phyloP scores from a whole-genome alignment of 495 filamentous ascomycete species.

The Staphylotrichum tortipilum region DNA sequence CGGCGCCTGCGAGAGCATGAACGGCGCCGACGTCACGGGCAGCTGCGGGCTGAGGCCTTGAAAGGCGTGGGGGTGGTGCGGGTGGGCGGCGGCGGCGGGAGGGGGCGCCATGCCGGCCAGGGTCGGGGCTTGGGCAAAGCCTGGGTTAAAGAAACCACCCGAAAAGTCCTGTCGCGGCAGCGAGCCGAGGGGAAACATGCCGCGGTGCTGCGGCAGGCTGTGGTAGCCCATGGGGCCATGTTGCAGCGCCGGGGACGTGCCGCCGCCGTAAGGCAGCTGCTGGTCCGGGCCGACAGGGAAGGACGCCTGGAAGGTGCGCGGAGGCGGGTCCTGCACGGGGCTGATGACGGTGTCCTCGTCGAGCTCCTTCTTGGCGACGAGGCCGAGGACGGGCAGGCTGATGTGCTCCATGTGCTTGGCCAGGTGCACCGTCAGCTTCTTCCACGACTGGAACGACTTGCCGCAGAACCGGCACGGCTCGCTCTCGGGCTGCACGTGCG shows the following conservation, averaged over 20 bases:
- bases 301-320: conserved; percentile 27
- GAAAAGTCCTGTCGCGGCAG: too few species aligned
- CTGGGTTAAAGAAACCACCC: too few species aligned
- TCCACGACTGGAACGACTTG: conserved; percentile 75
- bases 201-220: conserved; percentile 1
- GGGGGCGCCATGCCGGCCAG: too few species aligned
- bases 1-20: too few species aligned
- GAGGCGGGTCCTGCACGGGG: conserved; percentile 48
- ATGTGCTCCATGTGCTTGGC: conserved; percentile 97
- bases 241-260: background rate
- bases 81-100: too few species aligned
- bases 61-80: background rate
- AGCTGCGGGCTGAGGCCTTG: conserved; percentile 7
- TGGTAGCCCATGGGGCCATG: conserved; percentile 2
- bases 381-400: conserved; percentile 70
- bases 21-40: conserved; percentile 11
- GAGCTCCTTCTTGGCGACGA: conserved; percentile 55
- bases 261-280: conserved; percentile 13
- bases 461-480: conserved; percentile 91
- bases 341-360: conserved; percentile 55
- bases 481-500: conserved; percentile 53
- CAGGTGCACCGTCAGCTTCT: conserved; percentile 87
- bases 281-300: conserved; percentile 33
- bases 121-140: too few species aligned
- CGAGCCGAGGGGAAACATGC: too few species aligned